These are phyloP conservation scores for Madurella mycetomatis DNA, from an alignment of 2,329 filamentous ascomycete genomes.

Conservation along the genomic window DNA sequence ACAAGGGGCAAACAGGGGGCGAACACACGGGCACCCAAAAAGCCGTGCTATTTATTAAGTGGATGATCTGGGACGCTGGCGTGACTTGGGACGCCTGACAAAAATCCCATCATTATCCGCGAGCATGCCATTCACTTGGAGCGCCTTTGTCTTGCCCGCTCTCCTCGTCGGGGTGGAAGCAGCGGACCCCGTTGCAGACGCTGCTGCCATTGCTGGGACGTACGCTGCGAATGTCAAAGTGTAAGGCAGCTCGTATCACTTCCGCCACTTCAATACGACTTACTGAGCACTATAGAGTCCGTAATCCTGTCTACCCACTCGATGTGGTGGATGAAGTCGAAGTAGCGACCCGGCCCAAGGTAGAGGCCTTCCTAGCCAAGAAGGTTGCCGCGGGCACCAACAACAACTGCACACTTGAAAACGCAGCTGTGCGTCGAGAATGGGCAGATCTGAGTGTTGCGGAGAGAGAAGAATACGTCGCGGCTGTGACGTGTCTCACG, in stretches of 20 bases:
- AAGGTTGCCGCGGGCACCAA: slow-evolving; percentile 26
- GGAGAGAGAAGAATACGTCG: slow-evolving; percentile 27
- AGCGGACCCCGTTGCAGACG: too few relatives aligned
- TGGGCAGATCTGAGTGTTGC: slow-evolving; percentile 28
- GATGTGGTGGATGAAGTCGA: slow-evolving; percentile 30
- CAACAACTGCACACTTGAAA: slow-evolving; percentile 30
- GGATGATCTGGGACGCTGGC: too few relatives aligned
- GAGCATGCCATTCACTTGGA: too few relatives aligned
- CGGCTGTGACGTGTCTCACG: slow-evolving; percentile 28
- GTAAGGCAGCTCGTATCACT: not conserved
- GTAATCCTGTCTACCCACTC: slow-evolving; percentile 27
- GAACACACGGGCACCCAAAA: too few relatives aligned
- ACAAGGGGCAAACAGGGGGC: too few relatives aligned
- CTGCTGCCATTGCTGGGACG: too few relatives aligned
- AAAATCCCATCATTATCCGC: too few relatives aligned
- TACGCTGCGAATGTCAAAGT: not conserved
- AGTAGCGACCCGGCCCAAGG: slow-evolving; percentile 27
- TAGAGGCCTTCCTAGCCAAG: slow-evolving; percentile 27
- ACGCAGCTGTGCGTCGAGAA: slow-evolving; percentile 26
- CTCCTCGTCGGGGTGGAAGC: too few relatives aligned
- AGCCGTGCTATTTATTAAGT: too few relatives aligned
- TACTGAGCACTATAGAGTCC: slow-evolving; percentile 6
- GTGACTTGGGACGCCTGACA: too few relatives aligned
- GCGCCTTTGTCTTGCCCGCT: too few relatives aligned
- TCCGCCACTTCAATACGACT: not conserved